These are phyloP conservation scores for Solanum medicagineum DNA, from an alignment of 257 asterid species.

Conservation along the genomic window DNA sequence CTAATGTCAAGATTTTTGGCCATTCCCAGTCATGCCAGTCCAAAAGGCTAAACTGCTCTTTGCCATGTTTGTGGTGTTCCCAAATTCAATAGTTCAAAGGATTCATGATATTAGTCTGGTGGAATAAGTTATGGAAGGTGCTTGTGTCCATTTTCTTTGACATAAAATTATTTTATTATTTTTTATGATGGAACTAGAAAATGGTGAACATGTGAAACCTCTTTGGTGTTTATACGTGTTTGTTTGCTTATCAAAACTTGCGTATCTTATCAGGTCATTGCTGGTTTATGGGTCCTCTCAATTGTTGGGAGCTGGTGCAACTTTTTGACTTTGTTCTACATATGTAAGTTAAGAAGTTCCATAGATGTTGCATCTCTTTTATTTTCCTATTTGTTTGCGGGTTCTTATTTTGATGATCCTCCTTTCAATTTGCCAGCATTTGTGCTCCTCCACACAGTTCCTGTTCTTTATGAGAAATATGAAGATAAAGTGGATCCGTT, in stretches of 20 bases:
- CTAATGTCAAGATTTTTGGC: not conserved
- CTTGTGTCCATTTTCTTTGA: not conserved
- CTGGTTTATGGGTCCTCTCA: slow-evolving; percentile 69
- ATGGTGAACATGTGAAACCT: not conserved
- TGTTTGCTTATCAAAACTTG: not conserved
- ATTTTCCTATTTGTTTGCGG: not conserved
- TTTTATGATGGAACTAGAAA: not conserved
- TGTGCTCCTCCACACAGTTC: slow-evolving; percentile 65
- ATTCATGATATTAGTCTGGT: not conserved
- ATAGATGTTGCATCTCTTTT: not conserved
- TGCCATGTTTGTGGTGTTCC: not conserved
- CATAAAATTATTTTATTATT: not conserved
- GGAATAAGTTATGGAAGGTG: not conserved
- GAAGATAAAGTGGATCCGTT: slow-evolving; percentile 65
- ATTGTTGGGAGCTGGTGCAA: slow-evolving; percentile 73
- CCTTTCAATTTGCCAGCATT: slow-evolving; percentile 30
- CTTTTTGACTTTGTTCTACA: slow-evolving; percentile 74
- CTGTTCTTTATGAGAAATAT: slow-evolving; percentile 75
- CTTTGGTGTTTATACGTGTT: not conserved
- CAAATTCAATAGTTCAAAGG: not conserved
- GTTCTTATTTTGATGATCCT: not conserved
- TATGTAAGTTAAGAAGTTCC: slow-evolving; percentile 27
- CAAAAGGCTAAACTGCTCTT: not conserved
- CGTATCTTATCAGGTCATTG: slow-evolving; percentile 33
- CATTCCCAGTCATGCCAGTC: not conserved